Conservation (phyloP, 2,329 filamentous ascomycete genomes). For the Helicocarpus griseus region DNA sequence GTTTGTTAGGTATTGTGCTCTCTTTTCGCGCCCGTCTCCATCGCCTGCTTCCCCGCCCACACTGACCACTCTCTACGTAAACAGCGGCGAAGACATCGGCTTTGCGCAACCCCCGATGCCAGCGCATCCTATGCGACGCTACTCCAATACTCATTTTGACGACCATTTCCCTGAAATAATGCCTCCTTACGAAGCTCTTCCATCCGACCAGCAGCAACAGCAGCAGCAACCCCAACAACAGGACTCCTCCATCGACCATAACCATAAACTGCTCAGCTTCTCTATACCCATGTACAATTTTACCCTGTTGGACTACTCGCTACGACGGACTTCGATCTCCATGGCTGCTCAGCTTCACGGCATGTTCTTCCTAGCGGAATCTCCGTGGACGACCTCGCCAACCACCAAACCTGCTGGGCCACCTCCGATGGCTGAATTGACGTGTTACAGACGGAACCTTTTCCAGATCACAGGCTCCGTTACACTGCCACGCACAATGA, state of each 20-base stretch:
- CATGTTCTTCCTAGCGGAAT: constrained; percentile 61
- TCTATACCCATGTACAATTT: constrained; percentile 54
- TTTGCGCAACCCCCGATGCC: constrained; percentile 37
- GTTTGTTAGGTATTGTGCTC: constrained; percentile 45
- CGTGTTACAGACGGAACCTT: constrained; percentile 88
- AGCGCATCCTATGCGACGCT: constrained; percentile 38
- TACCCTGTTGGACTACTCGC: constrained; percentile 50
- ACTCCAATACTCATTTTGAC: constrained; percentile 36
- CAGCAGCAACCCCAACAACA: no score
- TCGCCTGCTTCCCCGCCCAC: constrained; percentile 12
- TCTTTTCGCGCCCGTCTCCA: constrained; percentile 10
- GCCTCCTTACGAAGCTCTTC: constrained; percentile 32
- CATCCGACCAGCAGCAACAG: constrained; percentile 35
- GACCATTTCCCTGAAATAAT: constrained; percentile 41
- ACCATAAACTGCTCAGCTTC: constrained; percentile 66
- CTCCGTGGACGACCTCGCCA: constrained; percentile 49
- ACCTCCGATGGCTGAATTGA: constrained; percentile 60
- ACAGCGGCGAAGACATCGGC: constrained; percentile 43
- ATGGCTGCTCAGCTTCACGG: constrained; percentile 55
- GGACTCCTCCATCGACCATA: constrained; percentile 52
- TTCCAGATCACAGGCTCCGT: constrained; percentile 93
- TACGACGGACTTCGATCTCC: constrained; percentile 46
- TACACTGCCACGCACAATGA: constrained; percentile 64
- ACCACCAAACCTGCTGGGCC: constrained; percentile 42
- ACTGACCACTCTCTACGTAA: not conserved